A percentile compares a stretch with the other conserved stretches of the same genome.
These are phyloP conservation scores for Oldenlandia corymbosa DNA, from an alignment of 257 asterid genomes.

Conservation along the genomic window DNA sequence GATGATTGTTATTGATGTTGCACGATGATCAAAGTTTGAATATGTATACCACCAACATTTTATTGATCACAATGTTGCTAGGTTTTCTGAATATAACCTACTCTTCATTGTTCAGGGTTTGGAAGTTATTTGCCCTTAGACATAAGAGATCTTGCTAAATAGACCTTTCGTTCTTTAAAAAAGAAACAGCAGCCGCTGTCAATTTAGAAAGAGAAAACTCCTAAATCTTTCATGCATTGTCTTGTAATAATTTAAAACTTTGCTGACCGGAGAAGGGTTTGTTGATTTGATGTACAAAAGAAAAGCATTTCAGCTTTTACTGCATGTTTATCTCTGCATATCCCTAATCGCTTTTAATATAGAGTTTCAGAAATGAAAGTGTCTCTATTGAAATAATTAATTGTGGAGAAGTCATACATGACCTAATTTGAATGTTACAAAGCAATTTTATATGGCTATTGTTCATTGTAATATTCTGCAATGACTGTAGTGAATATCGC, in stretches of 20 bases:
- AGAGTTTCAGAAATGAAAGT: neutral
- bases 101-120: neutral
- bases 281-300: neutral
- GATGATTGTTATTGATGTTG: neutral
- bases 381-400: neutral
- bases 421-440: neutral
- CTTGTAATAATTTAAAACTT: neutral
- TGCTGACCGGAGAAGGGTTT: neutral
- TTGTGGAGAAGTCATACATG: neutral
- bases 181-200: neutral
- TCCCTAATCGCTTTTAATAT: neutral
- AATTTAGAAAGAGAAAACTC: neutral
- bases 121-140: neutral
- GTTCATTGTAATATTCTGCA: neutral
- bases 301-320: neutral
- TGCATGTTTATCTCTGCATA: neutral
- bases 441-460: no score
- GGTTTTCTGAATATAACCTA: neutral
- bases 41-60: no score
- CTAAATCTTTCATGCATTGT: neutral
- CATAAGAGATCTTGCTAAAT: neutral
- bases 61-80: no score
- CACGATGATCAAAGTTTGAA: neutral
- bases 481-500: neutral
- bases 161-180: neutral